phyloP scores from a whole-genome alignment of 768 basidiomycete genomes.

The Lenzites betulinus region DNA sequence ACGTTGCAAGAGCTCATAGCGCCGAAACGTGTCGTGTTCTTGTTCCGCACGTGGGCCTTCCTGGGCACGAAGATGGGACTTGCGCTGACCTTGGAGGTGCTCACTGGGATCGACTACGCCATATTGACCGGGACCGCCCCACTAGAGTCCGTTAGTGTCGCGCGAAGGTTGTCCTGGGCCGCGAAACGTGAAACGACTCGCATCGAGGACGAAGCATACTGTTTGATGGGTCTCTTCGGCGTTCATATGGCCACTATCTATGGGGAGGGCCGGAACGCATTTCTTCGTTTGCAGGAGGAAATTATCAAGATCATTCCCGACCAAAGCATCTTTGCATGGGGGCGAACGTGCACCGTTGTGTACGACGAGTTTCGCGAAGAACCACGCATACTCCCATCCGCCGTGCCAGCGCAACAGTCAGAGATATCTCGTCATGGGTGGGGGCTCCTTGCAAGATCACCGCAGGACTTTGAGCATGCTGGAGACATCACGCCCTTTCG shows the following conservation, averaged over 20 bases:
- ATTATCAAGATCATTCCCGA: conserved; percentile 6
- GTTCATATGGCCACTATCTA: conserved; percentile 9
- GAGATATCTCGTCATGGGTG: too few species aligned
- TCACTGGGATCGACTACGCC: background rate
- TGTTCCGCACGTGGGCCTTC: background rate
- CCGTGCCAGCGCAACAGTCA: too few species aligned
- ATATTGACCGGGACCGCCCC: background rate
- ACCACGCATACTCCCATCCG: too few species aligned
- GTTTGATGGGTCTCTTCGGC: conserved; percentile 11
- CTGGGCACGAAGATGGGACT: conserved; percentile 1
- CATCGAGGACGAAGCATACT: conserved; percentile 13
- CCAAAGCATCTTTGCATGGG: conserved; percentile 11
- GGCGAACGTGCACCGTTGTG: background rate
- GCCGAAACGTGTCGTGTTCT: background rate
- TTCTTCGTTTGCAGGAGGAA: conserved; percentile 8
- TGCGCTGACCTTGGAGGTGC: background rate
- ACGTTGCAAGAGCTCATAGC: conserved; percentile 12
- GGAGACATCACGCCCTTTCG: too few species aligned
- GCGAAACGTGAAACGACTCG: conserved; percentile 1
- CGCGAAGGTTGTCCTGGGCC: conserved; percentile 12
- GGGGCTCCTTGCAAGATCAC: too few species aligned
- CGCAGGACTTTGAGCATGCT: too few species aligned
- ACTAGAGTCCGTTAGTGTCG: conserved; percentile 4
- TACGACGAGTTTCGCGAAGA: too few species aligned
- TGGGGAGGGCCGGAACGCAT: conserved; percentile 2